phyloP scores from a whole-genome alignment of 805 yeast genomes.

The Ogataea glucozyma region DNA sequence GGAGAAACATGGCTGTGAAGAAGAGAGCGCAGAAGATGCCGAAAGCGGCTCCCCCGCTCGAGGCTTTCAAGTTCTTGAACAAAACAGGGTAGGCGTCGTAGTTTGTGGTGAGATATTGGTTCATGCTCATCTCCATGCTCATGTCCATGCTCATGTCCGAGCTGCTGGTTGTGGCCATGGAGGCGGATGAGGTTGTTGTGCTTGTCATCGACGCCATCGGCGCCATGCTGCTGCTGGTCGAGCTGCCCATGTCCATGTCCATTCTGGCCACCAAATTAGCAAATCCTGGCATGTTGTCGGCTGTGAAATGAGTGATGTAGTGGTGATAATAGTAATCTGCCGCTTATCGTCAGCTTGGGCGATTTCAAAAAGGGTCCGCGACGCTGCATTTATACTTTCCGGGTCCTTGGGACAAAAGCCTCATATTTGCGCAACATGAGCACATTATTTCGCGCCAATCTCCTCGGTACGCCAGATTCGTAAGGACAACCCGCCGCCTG shows the following conservation, averaged over 20 bases:
- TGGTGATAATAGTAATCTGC: too few relatives aligned
- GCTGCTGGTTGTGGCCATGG: conserved; percentile 23
- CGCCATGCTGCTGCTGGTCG: conserved; percentile 22
- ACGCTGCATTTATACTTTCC: background rate
- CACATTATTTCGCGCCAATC: conserved; percentile 1
- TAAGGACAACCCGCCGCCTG: conserved; percentile 3
- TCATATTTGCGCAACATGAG: conserved; percentile 1
- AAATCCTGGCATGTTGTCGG: background rate
- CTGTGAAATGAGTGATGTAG: background rate
- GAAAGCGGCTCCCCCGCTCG: conserved; percentile 60
- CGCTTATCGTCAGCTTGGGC: too few relatives aligned
- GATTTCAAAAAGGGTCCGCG: background rate
- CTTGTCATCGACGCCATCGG: conserved; percentile 11
- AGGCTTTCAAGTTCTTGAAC: conserved; percentile 55
- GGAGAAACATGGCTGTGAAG: conserved; percentile 56
- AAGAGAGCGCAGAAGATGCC: conserved; percentile 70
- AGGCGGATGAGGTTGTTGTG: conserved; percentile 10
- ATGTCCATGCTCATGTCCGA: conserved; percentile 16
- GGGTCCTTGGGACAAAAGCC: background rate
- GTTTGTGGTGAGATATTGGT: conserved; percentile 52
- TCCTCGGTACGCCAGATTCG: background rate
- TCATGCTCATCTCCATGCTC: conserved; percentile 48
- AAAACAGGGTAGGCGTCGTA: conserved; percentile 62
- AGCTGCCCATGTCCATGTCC: conserved; percentile 13
- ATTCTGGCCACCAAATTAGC: conserved; percentile 4